Conservation (phyloP, 2,329 filamentous ascomycete species). For the Colletotrichum sp. region DNA sequence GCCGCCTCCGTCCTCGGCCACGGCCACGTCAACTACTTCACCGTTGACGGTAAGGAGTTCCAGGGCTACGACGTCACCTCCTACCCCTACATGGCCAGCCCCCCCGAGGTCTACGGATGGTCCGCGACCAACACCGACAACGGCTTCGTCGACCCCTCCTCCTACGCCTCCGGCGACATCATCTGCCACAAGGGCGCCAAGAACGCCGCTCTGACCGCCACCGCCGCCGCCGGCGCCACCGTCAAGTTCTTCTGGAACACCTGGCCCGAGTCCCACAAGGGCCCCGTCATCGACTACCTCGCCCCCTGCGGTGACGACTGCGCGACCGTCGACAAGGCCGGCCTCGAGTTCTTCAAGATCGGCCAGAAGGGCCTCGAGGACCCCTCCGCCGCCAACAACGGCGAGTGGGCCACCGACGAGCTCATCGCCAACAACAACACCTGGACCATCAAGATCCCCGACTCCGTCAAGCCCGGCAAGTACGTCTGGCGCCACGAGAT, state of each 20-base stretch:
- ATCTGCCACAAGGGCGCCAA: constrained; percentile 50
- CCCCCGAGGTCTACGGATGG: constrained; percentile 31
- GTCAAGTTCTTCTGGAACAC: constrained; percentile 66
- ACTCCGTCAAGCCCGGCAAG: constrained; percentile 51
- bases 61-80: constrained; percentile 28
- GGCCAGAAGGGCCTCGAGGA: constrained; percentile 51
- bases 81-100: constrained; percentile 24
- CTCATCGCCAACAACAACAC: constrained; percentile 50
- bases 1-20: constrained; percentile 31
- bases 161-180: constrained; percentile 45
- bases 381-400: constrained; percentile 36
- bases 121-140: constrained; percentile 35
- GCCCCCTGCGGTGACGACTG: constrained; percentile 62
- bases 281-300: constrained; percentile 65
- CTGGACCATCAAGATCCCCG: constrained; percentile 53
- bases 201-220: constrained; percentile 41
- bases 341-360: constrained; percentile 66
- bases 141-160: constrained; percentile 51
- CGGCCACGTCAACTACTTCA: constrained; percentile 33
- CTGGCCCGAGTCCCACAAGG: constrained; percentile 70
- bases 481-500: constrained; percentile 63
- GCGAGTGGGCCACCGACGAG: constrained; percentile 61
- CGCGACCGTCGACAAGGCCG: constrained; percentile 51
- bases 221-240: constrained; percentile 62
- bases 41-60: constrained; percentile 34